These are phyloP conservation scores for Fusarium odoratissimum DNA, from an alignment of 2,329 filamentous ascomycete species.

Conservation along the genomic window DNA sequence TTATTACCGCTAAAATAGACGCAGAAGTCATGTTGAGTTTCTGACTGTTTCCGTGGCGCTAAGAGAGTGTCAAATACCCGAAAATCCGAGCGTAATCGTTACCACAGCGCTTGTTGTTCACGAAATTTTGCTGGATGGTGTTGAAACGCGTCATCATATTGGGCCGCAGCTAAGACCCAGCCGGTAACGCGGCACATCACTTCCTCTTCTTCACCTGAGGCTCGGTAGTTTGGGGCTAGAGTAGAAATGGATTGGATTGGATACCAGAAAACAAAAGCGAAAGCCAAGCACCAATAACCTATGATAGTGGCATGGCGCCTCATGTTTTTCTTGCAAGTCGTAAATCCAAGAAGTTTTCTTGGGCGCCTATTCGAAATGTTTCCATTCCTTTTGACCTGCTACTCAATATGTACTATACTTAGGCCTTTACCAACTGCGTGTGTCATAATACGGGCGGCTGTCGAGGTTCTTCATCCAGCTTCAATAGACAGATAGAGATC, in stretches of 20 bases:
- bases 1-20: constrained; percentile 14
- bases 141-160: constrained; percentile 43
- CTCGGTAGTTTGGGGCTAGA: constrained; percentile 20
- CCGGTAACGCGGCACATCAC: constrained; percentile 38
- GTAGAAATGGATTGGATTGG: constrained; percentile 1
- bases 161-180: constrained; percentile 38
- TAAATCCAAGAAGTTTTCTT: not conserved
- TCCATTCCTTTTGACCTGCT: not conserved
- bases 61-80: constrained; percentile 1
- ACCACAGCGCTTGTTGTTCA: constrained; percentile 21
- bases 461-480: constrained; percentile 2
- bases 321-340: not conserved
- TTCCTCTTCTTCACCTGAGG: constrained; percentile 31
- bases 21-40: not conserved
- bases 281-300: constrained; percentile 16
- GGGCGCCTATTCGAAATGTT: constrained; percentile 1
- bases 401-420: not conserved
- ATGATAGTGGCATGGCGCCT: constrained; percentile 1
- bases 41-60: constrained; percentile 12
- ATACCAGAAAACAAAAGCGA: constrained; percentile 6
- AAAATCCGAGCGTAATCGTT: not conserved
- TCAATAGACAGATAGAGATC: not conserved
- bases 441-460: constrained; percentile 34
- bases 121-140: constrained; percentile 5
- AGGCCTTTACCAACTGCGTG: not conserved